These are phyloP conservation scores for Ciborinia camelliae DNA, from an alignment of 2,329 filamentous ascomycete species.

Conservation along the genomic window DNA sequence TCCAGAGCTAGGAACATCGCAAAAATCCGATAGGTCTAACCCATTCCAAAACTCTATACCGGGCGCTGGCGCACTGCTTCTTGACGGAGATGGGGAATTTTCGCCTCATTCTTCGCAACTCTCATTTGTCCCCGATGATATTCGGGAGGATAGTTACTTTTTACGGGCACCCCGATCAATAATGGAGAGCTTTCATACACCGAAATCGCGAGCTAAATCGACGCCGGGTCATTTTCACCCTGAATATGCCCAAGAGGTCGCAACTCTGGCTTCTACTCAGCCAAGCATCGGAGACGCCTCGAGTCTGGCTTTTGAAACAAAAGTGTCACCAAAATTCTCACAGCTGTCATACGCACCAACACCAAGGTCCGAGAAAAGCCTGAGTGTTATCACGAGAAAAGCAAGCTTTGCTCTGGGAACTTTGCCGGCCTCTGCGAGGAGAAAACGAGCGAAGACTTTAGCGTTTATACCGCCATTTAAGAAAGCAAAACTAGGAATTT, in stretches of 20 bases:
- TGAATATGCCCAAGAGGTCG: no score
- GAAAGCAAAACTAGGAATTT: neutral
- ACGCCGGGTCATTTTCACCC: conserved; percentile 4
- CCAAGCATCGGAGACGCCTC: neutral
- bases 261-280: neutral
- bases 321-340: neutral
- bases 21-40: neutral
- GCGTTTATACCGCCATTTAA: conserved; percentile 18
- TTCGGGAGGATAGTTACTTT: conserved; percentile 16
- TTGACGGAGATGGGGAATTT: neutral
- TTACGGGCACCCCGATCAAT: conserved; percentile 19
- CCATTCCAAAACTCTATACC: neutral
- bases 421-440: conserved; percentile 12
- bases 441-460: conserved; percentile 8
- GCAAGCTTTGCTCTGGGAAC: conserved; percentile 14
- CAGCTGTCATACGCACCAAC: neutral
- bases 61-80: neutral
- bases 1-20: conserved; percentile 9
- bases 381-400: conserved; percentile 14
- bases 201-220: conserved; percentile 10
- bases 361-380: conserved; percentile 4
- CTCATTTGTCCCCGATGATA: conserved; percentile 7
- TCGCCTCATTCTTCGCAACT: conserved; percentile 14
- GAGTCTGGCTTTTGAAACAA: neutral
- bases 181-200: neutral